Base-by-base conservation (phyloP, 108 stramenopile species). In the Thalassiosira profunda region DNA sequence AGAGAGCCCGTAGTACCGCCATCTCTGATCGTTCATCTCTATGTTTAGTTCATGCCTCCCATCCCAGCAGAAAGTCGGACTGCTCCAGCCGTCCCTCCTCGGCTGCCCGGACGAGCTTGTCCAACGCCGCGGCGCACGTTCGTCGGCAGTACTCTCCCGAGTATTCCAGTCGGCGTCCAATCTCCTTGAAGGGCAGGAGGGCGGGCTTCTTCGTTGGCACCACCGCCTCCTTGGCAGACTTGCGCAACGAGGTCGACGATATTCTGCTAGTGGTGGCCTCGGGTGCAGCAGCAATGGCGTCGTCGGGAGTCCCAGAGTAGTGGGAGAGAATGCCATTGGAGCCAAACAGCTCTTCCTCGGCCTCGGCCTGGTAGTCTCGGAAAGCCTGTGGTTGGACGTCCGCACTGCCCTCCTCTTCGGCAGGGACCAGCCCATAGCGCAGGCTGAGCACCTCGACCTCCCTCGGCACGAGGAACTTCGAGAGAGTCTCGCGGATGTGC, bases 61-160 rank as follows among this genome's bases (percentile, higher is more conserved):
- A 58, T 20, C 57, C 71, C 17, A 72, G 44, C 54, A 45, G 47
- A 28, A 79, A 81, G 53, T 77, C 73, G 24, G 75, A 77, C 43
- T 77, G 68, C n/a, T 62, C 80, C 35, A 94, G 55, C 45, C 69
- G 63, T 15, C 93, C 93, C 33, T 91, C 86, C 42, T 89, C 90
- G 1, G 78, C 88, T 33, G 93, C 93, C 28, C 43, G 57, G 33
- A 67, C 60, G 46, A 94, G 59, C 69, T 94, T 94, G 30, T 62
- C 51, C 26, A 94, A 37, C 35, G 87, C 93, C 20, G 38, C 58
- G 25, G 80, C 72, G 53, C 86, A 88, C 11, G 89, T 56, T 55
- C 87, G 58, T 45, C 93, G 69, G 25, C 85, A 84, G 69, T 94
- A 90, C 61, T 94, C 93, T 28, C 84, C 88, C 10, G 90, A 91